Percentiles rank a stretch among this genome's conserved stretches.
Conservation (phyloP, 2,329 filamentous ascomycete genomes). For the Calonectria hongkongensis region DNA sequence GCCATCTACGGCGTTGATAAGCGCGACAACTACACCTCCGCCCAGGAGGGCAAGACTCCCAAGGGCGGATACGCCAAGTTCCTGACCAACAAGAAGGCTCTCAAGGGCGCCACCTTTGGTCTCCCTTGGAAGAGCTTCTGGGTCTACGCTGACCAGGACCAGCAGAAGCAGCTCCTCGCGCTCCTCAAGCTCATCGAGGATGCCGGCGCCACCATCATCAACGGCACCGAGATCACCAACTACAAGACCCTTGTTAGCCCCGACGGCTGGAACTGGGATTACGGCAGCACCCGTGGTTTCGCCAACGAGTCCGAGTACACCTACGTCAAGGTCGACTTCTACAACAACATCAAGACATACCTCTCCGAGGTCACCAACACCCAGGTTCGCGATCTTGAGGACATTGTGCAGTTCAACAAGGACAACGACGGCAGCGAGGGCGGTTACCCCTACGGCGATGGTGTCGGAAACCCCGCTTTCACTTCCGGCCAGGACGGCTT, state of each 20-base stretch:
- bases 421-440: conserved; percentile 81
- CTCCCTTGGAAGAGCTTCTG: conserved; percentile 84
- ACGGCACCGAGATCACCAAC: conserved; percentile 80
- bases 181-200: conserved; percentile 70
- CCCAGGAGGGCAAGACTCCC: conserved; percentile 74
- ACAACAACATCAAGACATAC: conserved; percentile 77
- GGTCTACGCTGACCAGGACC: conserved; percentile 74
- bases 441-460: conserved; percentile 72
- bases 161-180: conserved; percentile 70
- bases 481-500: conserved; percentile 83
- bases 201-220: conserved; percentile 81
- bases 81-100: conserved; percentile 70
- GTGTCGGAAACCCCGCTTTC: conserved; percentile 74
- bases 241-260: conserved; percentile 78
- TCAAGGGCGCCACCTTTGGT: conserved; percentile 80
- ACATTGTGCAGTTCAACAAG: conserved; percentile 79
- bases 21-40: conserved; percentile 79
- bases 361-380: conserved; percentile 78
- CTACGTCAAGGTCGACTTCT: conserved; percentile 82
- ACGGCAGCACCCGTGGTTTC: conserved; percentile 75
- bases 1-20: conserved; percentile 79
- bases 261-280: conserved; percentile 85
- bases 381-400: conserved; percentile 74
- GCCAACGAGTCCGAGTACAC: conserved; percentile 86
- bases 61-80: conserved; percentile 74